Evolutionary conservation across 1,284 basidiomycete species (phyloP).

Genomic region (Austroboletus rostrupii): DNA sequence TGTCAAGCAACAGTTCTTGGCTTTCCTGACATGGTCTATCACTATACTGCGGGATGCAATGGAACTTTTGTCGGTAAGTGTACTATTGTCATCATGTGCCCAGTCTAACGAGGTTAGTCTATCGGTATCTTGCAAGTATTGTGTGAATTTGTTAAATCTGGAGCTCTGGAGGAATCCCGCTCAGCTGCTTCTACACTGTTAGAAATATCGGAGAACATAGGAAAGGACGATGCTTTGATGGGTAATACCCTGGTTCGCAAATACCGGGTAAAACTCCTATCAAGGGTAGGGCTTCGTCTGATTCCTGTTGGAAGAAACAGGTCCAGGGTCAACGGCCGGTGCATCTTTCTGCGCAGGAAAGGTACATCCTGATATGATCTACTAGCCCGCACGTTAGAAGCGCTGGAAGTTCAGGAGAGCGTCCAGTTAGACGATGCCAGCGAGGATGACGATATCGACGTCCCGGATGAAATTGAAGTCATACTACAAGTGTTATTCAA

Average conservation of each 20-base stretch:
- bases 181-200: slow-evolving; percentile 42
- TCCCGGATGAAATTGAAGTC: slow-evolving; percentile 78
- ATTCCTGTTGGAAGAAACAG: slow-evolving; percentile 46
- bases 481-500: slow-evolving; percentile 75
- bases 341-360: background rate
- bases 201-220: slow-evolving; percentile 41
- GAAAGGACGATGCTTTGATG: slow-evolving; percentile 37
- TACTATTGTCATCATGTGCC: background rate
- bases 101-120: slow-evolving; percentile 38
- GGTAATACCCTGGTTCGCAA: slow-evolving; percentile 67
- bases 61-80: slow-evolving; percentile 52
- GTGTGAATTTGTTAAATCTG: slow-evolving; percentile 69
- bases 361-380: slow-evolving; percentile 8
- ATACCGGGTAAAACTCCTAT: slow-evolving; percentile 58
- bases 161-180: slow-evolving; percentile 53
- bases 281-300: slow-evolving; percentile 59
- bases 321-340: slow-evolving; percentile 35
- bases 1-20: slow-evolving; percentile 42
- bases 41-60: slow-evolving; percentile 32
- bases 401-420: slow-evolving; percentile 2
- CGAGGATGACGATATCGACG: slow-evolving; percentile 56
- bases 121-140: slow-evolving; percentile 74
- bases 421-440: slow-evolving; percentile 4
- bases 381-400: slow-evolving; percentile 25
- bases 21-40: slow-evolving; percentile 50